Percentiles rank a stretch among this genome's conserved stretches.
Evolutionary conservation across 1,284 basidiomycete species (phyloP).

Genomic region (Tetrapyrgos nigripes): DNA sequence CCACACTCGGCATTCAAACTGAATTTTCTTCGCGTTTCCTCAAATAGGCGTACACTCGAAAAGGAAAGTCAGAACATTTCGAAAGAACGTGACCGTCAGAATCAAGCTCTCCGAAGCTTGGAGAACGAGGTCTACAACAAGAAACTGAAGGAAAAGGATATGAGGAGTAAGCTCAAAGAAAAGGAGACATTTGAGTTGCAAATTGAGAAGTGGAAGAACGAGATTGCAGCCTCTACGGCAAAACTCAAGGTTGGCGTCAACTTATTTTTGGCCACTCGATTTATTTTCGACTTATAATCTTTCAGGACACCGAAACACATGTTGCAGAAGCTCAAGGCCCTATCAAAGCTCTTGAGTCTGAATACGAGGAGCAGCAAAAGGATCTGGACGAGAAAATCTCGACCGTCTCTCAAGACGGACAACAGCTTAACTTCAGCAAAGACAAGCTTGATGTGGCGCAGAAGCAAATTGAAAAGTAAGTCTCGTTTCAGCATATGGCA

Average conservation of each 20-base stretch:
- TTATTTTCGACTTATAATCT: constrained; percentile 50
- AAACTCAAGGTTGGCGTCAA: constrained; percentile 31
- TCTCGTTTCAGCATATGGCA: too few relatives aligned
- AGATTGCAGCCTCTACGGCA: constrained; percentile 51
- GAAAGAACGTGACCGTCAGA: constrained; percentile 73
- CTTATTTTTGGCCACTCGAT: neutral
- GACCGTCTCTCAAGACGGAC: constrained; percentile 59
- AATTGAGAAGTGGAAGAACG: constrained; percentile 67
- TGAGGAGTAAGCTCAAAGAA: constrained; percentile 69
- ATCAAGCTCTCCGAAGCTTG: constrained; percentile 56
- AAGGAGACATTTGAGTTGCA: constrained; percentile 66
- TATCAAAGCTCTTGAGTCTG: constrained; percentile 70
- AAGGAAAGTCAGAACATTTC: constrained; percentile 67
- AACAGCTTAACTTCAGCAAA: constrained; percentile 70
- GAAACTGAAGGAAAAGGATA: constrained; percentile 67
- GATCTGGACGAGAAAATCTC: constrained; percentile 58
- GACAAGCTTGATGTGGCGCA: constrained; percentile 70
- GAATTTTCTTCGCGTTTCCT: constrained; percentile 6
- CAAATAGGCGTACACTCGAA: constrained; percentile 69
- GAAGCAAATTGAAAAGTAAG: constrained; percentile 69
- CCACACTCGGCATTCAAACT: neutral
- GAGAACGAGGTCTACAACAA: constrained; percentile 67
- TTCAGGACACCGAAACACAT: constrained; percentile 69
- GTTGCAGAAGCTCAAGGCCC: constrained; percentile 71
- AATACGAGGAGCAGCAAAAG: constrained; percentile 59